Evolutionary conservation across 768 basidiomycete genomes (phyloP).

Genomic region (Lactarius hatsudake): DNA sequence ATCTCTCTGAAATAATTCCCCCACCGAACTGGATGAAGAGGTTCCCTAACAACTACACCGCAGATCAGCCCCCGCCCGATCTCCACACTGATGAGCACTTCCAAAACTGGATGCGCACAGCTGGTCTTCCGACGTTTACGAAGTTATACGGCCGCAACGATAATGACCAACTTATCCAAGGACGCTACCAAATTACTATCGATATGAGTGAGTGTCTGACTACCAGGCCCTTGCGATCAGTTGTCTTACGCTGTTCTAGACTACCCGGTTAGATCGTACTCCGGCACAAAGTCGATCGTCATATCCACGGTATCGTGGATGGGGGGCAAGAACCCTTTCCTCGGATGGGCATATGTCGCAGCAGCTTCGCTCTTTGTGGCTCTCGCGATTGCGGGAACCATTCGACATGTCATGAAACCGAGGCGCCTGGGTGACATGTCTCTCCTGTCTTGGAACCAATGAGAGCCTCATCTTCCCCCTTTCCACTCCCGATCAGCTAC

Average conservation of each 20-base stretch:
- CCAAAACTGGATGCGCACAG: constrained; percentile 99
- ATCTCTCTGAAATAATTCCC: constrained; percentile 68
- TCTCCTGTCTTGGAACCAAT: constrained; percentile 81
- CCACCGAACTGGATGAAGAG: constrained; percentile 87
- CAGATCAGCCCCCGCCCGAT: constrained; percentile 64
- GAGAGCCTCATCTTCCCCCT: constrained; percentile 18
- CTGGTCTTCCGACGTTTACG: constrained; percentile 93
- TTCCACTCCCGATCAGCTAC: not conserved
- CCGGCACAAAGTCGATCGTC: constrained; percentile 94
- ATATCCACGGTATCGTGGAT: constrained; percentile 98
- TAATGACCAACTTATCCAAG: constrained; percentile 61
- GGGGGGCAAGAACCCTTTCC: constrained; percentile 96
- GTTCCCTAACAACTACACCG: constrained; percentile 74
- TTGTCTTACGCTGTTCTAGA: constrained; percentile 40
- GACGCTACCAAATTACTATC: constrained; percentile 71
- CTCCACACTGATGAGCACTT: constrained; percentile 83
- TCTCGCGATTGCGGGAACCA: constrained; percentile 84
- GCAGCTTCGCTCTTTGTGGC: constrained; percentile 84
- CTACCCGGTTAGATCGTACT: constrained; percentile 87
- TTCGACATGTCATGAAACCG: constrained; percentile 89
- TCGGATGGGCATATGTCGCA: constrained; percentile 97
- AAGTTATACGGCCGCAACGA: constrained; percentile 96
- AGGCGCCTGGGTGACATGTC: constrained; percentile 89
- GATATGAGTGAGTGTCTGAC: constrained; percentile 67
- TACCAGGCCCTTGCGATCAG: not conserved